Conservation (phyloP, 2,329 filamentous ascomycete species). For the Nemania diffusa region DNA sequence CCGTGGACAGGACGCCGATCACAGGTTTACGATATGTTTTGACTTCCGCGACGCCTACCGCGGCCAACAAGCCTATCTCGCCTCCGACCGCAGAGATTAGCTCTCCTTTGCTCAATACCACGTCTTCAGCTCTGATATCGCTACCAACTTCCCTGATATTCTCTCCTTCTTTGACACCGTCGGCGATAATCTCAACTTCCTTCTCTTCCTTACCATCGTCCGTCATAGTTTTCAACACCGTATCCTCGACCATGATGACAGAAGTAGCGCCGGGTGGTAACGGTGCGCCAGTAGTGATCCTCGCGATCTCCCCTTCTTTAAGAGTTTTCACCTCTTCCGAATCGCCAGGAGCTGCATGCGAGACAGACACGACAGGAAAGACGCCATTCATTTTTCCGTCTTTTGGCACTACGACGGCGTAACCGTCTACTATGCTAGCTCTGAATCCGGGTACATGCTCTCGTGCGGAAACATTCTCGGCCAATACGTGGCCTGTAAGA, state of each 20-base stretch:
- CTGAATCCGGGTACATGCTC: constrained; percentile 93
- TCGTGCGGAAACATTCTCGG: constrained; percentile 80
- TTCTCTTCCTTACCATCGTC: constrained; percentile 86
- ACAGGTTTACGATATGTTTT: constrained; percentile 79
- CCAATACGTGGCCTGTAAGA: constrained; percentile 81
- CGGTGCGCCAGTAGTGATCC: constrained; percentile 95
- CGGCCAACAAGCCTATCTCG: constrained; percentile 89
- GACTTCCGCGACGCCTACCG: constrained; percentile 79
- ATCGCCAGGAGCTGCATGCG: constrained; percentile 80
- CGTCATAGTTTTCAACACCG: constrained; percentile 77
- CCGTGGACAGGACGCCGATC: constrained; percentile 90
- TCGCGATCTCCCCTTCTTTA: constrained; percentile 78
- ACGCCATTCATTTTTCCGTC: constrained; percentile 76
- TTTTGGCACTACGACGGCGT: constrained; percentile 78
- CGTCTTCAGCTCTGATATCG: constrained; percentile 76
- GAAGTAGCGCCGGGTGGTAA: constrained; percentile 88
- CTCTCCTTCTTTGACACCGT: constrained; percentile 78
- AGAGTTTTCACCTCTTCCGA: constrained; percentile 65
- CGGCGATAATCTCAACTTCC: constrained; percentile 85
- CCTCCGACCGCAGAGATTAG: constrained; percentile 88
- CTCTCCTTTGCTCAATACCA: constrained; percentile 80
- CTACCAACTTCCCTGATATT: constrained; percentile 93
- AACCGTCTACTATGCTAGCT: constrained; percentile 97
- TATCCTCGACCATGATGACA: constrained; percentile 98
- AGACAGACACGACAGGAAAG: constrained; percentile 87